Percentiles rank a stretch among this genome's conserved stretches.
These are phyloP conservation scores for Populus nigra DNA, from an alignment of 345 rosid species.

Conservation along the genomic window DNA sequence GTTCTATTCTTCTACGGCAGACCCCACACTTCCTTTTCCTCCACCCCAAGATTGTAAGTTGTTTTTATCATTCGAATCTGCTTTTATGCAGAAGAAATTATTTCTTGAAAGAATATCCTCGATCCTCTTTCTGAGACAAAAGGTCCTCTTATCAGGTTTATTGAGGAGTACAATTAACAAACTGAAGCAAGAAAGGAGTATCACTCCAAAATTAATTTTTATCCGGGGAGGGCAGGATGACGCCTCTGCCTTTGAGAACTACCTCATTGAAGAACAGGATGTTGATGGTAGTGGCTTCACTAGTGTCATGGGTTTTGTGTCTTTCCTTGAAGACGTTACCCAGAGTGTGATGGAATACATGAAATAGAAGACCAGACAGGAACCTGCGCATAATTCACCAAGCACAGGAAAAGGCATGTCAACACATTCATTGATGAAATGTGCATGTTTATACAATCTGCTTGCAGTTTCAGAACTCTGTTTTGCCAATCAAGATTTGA, in stretches of 20 bases:
- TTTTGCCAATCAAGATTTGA: background rate
- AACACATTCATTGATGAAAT: background rate
- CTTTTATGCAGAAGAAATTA: background rate
- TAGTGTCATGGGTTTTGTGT: conserved; percentile 84
- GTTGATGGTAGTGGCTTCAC: conserved; percentile 83
- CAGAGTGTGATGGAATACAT: conserved; percentile 79
- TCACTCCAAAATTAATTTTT: conserved; percentile 82
- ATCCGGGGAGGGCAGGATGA: conserved; percentile 81
- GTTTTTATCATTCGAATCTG: background rate
- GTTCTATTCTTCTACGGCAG: conserved; percentile 86
- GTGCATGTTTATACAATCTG: background rate
- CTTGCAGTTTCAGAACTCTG: background rate
- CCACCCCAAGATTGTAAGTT: conserved; percentile 94
- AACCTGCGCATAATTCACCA: background rate
- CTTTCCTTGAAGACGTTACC: conserved; percentile 83
- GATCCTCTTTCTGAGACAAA: background rate
- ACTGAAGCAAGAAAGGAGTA: conserved; percentile 84
- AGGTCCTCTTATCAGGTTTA: conserved; percentile 44
- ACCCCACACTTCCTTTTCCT: conserved; percentile 81
- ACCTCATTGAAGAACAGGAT: conserved; percentile 95
- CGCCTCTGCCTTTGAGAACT: conserved; percentile 78
- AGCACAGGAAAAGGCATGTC: background rate
- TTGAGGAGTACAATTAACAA: conserved; percentile 72
- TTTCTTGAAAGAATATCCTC: background rate
- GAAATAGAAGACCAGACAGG: conserved; percentile 40